Base-by-base conservation (phyloP, 768 basidiomycete species). In the Russula dissimulans region DNA sequence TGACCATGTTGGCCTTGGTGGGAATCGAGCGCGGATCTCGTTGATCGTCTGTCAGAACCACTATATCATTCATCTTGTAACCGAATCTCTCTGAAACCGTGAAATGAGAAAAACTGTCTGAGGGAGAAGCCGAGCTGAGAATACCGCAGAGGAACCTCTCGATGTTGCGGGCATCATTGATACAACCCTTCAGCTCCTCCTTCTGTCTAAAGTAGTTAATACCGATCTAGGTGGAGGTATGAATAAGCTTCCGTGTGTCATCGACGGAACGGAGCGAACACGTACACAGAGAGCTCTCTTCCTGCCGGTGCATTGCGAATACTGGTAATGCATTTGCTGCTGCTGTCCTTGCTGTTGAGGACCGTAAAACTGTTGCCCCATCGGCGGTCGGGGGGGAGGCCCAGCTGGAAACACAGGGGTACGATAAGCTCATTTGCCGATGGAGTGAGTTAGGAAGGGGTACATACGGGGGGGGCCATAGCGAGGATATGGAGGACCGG, bases 141-240 rank as follows among this genome's bases (percentile, higher is more conserved):
- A 39, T 59, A 75, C 76, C 57, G 62, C 71, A 72, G 39, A 81
- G 65, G 75, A 84, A 84, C 15, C 73, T 69, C 54, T 76, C 67
- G 26, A 84, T 73, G 66, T 83, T 85, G 38, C 71, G 68, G 0
- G 79, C 82, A 61, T 85, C 83, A 65, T 84, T 84, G 69, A 82
- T 81, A 65, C 83, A 85, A 4, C 83, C 83, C 29, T 69, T 69
- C 22, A 83, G 69, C 55, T 75, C 77, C 12, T 67, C 71, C 15
- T 67, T 65, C 14, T 76, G 71, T 0, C 81, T 77, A 32, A 73
- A 64, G 68, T 83, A 83, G 68, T 78, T 78, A 68, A 83, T 80
- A 0, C 82, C 81, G 67, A 84, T 81, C 79, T 79, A 56, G 2
- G 22, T 0, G 49, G 10, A 47, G 26, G 22, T 26, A 26, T 26